These are phyloP conservation scores for Petasospora fabianii DNA, from an alignment of 1,139 yeast species.

Conservation along the genomic window DNA sequence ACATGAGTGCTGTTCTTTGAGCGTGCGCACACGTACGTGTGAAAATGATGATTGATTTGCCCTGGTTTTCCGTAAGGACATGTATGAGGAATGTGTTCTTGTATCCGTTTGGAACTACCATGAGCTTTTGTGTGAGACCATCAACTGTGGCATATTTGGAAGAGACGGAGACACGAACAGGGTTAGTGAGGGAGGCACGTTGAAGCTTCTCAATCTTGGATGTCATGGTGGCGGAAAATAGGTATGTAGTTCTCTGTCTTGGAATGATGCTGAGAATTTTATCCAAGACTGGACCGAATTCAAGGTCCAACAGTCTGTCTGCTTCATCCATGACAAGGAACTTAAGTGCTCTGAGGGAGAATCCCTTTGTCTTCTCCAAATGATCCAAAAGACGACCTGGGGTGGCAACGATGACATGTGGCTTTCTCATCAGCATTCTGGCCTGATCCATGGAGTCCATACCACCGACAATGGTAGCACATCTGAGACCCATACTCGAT, in stretches of 20 bases:
- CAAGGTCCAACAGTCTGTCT: conserved; percentile 92
- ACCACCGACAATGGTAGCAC: conserved; percentile 92
- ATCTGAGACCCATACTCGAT: conserved; percentile 79
- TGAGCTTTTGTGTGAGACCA: conserved; percentile 80
- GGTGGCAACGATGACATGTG: conserved; percentile 92
- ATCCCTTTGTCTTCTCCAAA: conserved; percentile 91
- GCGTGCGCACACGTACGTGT: conserved; percentile 96
- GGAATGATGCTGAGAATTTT: conserved; percentile 84
- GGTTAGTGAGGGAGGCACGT: conserved; percentile 84
- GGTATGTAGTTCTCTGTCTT: conserved; percentile 75
- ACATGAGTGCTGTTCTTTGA: conserved; percentile 80
- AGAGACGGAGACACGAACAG: conserved; percentile 89
- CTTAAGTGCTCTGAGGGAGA: conserved; percentile 72
- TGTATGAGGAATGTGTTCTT: conserved; percentile 86
- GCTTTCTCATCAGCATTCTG: conserved; percentile 86
- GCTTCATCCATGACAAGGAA: conserved; percentile 96
- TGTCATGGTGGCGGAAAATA: conserved; percentile 96
- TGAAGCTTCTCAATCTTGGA: conserved; percentile 91
- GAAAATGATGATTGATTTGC: conserved; percentile 85
- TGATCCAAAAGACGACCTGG: conserved; percentile 97
- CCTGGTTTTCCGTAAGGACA: conserved; percentile 75
- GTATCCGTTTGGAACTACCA: conserved; percentile 89
- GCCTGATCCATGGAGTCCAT: conserved; percentile 99
- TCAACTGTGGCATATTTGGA: conserved; percentile 91
- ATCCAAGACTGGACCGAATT: conserved; percentile 92